phyloP scores from a whole-genome alignment of 2,329 filamentous ascomycete genomes.

The Periconia macrospinosa region DNA sequence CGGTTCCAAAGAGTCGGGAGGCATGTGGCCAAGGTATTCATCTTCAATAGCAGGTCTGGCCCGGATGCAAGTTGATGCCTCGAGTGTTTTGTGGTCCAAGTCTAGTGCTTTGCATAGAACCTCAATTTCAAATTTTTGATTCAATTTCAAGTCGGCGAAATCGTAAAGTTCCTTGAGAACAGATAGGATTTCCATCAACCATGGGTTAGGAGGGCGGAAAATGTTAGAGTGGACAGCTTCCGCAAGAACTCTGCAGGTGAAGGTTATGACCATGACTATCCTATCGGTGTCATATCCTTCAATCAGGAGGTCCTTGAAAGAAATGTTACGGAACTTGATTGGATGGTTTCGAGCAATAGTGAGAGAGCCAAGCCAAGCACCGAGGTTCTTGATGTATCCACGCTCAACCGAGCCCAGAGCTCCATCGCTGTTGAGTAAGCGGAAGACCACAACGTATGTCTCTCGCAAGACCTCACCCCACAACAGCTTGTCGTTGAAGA shows the following conservation, averaged over 20 bases:
- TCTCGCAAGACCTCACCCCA: conserved; percentile 91
- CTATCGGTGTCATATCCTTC: conserved; percentile 93
- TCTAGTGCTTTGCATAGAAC: conserved; percentile 91
- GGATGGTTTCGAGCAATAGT: conserved; percentile 93
- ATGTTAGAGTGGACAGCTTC: conserved; percentile 84
- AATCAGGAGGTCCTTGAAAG: conserved; percentile 92
- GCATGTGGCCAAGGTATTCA: conserved; percentile 55
- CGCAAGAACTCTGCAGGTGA: conserved; percentile 92
- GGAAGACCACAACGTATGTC: conserved; percentile 83
- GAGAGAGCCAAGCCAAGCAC: conserved; percentile 88
- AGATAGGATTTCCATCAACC: conserved; percentile 94
- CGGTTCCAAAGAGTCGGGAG: conserved; percentile 70
- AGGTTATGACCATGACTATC: conserved; percentile 89
- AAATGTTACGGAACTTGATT: conserved; percentile 94
- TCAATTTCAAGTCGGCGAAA: conserved; percentile 88
- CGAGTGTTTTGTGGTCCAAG: conserved; percentile 89
- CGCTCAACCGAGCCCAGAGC: conserved; percentile 86
- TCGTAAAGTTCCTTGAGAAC: conserved; percentile 93
- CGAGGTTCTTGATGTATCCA: conserved; percentile 88
- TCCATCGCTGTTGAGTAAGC: conserved; percentile 85
- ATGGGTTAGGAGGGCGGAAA: conserved; percentile 93
- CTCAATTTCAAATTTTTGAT: conserved; percentile 98
- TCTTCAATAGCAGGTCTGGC: conserved; percentile 70
- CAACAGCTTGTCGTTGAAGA: conserved; percentile 76
- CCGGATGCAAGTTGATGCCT: conserved; percentile 83